Conservation (phyloP, 2,329 filamentous ascomycete genomes). For the Dryadomyces sulphureus region DNA sequence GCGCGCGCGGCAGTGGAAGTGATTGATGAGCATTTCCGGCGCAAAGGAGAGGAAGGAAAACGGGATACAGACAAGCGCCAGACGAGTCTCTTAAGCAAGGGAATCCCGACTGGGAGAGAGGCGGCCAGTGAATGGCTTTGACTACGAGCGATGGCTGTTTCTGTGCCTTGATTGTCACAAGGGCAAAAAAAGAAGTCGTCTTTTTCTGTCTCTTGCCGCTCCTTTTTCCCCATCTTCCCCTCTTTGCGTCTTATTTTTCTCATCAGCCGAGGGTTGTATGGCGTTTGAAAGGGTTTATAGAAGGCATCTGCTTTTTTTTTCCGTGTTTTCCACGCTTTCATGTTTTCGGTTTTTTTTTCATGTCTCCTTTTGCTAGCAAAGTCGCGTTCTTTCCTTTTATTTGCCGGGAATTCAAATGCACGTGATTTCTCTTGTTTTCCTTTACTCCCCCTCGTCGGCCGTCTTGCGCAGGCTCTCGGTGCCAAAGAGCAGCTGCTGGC, state of each 20-base stretch:
- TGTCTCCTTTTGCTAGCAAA: background rate
- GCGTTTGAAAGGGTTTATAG: slow-evolving; percentile 13
- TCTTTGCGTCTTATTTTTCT: background rate
- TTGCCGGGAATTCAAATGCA: background rate
- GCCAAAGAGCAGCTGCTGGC: slow-evolving; percentile 28
- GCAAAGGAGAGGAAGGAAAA: background rate
- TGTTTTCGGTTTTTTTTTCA: background rate
- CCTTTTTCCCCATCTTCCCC: background rate
- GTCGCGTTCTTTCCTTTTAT: background rate
- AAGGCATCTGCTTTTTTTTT: slow-evolving; percentile 9
- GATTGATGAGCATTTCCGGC: background rate
- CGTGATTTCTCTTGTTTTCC: background rate
- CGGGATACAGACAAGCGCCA: too few relatives aligned
- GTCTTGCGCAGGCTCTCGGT: slow-evolving; percentile 33
- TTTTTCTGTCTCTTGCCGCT: background rate
- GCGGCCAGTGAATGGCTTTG: background rate
- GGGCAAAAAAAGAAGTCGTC: too few relatives aligned
- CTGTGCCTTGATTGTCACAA: background rate
- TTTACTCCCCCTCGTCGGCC: slow-evolving; percentile 14
- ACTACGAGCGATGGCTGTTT: too few relatives aligned
- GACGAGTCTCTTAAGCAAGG: background rate
- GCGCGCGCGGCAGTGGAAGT: background rate
- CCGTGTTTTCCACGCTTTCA: background rate
- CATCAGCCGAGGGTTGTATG: slow-evolving; percentile 1
- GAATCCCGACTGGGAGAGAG: background rate